Evolutionary conservation across 2,329 filamentous ascomycete genomes (phyloP).

Genomic region (Fusarium compactum): DNA sequence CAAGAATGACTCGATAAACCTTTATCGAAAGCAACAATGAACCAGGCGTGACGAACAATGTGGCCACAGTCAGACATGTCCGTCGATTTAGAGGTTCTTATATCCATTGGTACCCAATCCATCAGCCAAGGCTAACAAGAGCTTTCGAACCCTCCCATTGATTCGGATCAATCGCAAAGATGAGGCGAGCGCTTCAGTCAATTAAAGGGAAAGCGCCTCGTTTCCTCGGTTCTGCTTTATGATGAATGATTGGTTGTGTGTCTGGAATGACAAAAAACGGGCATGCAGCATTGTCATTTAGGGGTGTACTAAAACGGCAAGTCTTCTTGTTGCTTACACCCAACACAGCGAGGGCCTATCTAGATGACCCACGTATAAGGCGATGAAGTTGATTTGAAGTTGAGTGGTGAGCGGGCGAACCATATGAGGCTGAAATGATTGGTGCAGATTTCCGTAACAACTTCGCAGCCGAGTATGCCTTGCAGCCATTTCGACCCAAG

Average conservation of each 20-base stretch:
- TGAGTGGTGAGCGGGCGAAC: conserved; percentile 31
- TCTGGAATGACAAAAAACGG: not conserved
- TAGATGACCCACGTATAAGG: conserved; percentile 19
- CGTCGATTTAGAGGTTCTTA: conserved; percentile 17
- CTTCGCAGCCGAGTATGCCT: conserved; percentile 11
- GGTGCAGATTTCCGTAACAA: conserved; percentile 20
- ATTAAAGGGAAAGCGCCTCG: conserved; percentile 1
- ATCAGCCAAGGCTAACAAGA: conserved; percentile 7
- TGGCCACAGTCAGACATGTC: not conserved
- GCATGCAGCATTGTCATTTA: conserved; percentile 3
- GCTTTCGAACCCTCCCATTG: not conserved
- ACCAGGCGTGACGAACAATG: not conserved
- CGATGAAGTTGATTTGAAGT: conserved; percentile 15
- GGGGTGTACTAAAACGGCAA: not conserved
- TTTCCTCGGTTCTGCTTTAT: not conserved
- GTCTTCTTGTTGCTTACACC: not conserved
- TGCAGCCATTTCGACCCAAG: conserved; percentile 21
- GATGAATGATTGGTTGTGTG: conserved; percentile 13
- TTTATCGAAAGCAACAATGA: not conserved
- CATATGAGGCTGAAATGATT: conserved; percentile 34
- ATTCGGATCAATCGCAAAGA: not conserved
- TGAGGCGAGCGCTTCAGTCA: not conserved
- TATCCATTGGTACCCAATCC: conserved; percentile 14
- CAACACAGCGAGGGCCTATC: not conserved
- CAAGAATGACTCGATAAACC: not conserved